Base-by-base conservation (phyloP, 164 flowering plant species). In the Annona cherimola region DNA sequence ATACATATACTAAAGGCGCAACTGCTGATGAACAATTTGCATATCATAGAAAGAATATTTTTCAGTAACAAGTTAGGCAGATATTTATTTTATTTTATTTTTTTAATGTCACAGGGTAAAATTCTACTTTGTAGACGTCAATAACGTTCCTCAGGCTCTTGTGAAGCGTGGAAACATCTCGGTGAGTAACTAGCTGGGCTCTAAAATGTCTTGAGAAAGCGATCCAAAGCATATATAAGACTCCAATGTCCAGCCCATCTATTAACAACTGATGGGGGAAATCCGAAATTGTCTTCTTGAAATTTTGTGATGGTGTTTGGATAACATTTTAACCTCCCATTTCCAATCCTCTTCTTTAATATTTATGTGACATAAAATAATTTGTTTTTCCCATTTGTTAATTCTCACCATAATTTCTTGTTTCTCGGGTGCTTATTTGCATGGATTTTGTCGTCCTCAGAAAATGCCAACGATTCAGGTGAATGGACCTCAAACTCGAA, bases 381-480 rank as follows among this genome's bases (percentile, higher is more conserved):
- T 5, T 4, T 2, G 16, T 39, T 2, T 4, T 16, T 63, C 9
- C 55, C 42, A 3, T 42, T 45, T 46, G 8, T 43, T 50, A 5
- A 40, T 63, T 40, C 2, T 12, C 60, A 44, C 18, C 41, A 8
- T 1, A 64, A 35, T 40, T 39, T 35, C 9, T 4, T 63, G 57
- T 63, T 61, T 61, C 26, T 41, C 6, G 8, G 39, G 35, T 63
- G 12, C 12, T 14, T 40, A 35, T 64, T 12, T 4, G 6, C 1
- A 4, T 4, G 2, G 16, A 4, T 26, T 26, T 18, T 57, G 64
- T 40, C 1, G 20, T 11, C 5, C 16, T 65, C 90, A 94, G 98
- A 94, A 94, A 85, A 94, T 94, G 99, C 97, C 99, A 39, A 94
- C 99, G 20, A 92, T 92, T 79, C 99, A 94, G 91, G 96, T 91